Evolutionary conservation across 23 red algal genomes (phyloP).

Genomic region (Chondrus crispus): DNA sequence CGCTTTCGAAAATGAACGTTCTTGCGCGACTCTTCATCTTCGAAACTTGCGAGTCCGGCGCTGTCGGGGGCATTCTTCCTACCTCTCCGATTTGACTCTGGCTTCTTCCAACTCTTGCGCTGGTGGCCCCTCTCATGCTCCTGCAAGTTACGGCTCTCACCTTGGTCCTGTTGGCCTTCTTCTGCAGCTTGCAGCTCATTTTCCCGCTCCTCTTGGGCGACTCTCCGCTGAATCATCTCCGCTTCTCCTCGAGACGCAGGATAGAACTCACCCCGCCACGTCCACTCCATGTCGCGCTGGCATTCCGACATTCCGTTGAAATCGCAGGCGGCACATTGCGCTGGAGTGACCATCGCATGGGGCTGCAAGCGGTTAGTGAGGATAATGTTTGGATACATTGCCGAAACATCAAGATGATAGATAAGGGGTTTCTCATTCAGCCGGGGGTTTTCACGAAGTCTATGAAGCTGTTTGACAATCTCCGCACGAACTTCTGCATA

Average conservation of each 20-base stretch:
- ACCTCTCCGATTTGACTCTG: not conserved
- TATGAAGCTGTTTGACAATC: constrained; percentile 49
- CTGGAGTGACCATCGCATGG: constrained; percentile 81
- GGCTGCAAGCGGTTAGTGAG: constrained; percentile 97
- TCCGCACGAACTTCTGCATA: constrained; percentile 65
- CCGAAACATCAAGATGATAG: constrained; percentile 96
- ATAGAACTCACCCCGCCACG: constrained; percentile 94
- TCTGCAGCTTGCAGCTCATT: not conserved
- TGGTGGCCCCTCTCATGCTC: not conserved
- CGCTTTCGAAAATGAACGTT: constrained; percentile 49
- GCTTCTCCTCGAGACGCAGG: constrained; percentile 90
- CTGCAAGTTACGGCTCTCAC: not conserved
- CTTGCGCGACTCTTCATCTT: constrained; percentile 57
- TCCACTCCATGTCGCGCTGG: constrained; percentile 90
- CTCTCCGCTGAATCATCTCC: constrained; percentile 70
- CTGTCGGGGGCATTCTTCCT: not conserved
- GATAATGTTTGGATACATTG: constrained; percentile 99
- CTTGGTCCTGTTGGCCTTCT: not conserved
- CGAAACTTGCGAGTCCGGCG: constrained; percentile 34
- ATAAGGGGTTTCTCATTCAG: constrained; percentile 77
- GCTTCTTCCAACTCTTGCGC: too few relatives aligned
- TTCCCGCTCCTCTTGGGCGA: constrained; percentile 45
- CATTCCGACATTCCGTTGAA: constrained; percentile 89
- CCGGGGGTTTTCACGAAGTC: constrained; percentile 31
- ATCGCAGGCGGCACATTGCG: constrained; percentile 88